Evolutionary conservation across 192 early-diverging fungal genomes (phyloP).

Genomic region (Linnemannia elongata): DNA sequence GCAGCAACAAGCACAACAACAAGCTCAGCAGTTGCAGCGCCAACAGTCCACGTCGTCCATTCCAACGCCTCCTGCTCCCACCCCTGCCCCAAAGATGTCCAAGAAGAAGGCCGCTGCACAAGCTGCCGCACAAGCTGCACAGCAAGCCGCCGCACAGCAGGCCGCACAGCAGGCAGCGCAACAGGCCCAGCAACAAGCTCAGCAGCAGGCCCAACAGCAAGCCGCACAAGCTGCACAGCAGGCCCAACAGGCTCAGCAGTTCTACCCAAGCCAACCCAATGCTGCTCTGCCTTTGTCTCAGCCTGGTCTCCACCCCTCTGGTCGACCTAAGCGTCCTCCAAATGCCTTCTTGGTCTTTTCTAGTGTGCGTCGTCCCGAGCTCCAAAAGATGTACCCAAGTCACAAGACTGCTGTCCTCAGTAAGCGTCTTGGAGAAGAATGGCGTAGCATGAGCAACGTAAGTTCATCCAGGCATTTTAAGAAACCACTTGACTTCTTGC

Average conservation of each 20-base stretch:
- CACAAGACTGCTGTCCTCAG: conserved; percentile 75
- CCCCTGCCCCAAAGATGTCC: background rate
- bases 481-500: background rate
- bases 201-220: conserved; percentile 39
- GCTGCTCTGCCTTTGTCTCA: conserved; percentile 7
- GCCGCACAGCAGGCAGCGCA: conserved; percentile 13
- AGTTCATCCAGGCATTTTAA: conserved; percentile 2
- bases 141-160: conserved; percentile 1
- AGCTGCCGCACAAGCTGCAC: background rate
- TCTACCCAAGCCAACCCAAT: conserved; percentile 14
- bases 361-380: conserved; percentile 73
- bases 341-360: conserved; percentile 79
- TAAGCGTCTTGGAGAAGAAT: conserved; percentile 76
- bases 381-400: conserved; percentile 68
- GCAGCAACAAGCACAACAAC: conserved; percentile 16
- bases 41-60: conserved; percentile 2
- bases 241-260: conserved; percentile 28
- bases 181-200: conserved; percentile 21
- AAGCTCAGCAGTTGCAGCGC: conserved; percentile 25
- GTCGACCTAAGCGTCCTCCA: conserved; percentile 72
- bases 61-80: background rate
- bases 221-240: conserved; percentile 14
- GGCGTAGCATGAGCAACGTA: conserved; percentile 66
- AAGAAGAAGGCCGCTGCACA: background rate
- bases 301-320: conserved; percentile 36